Conservation (phyloP, 257 asterid genomes). For the Mentha longifolia region DNA sequence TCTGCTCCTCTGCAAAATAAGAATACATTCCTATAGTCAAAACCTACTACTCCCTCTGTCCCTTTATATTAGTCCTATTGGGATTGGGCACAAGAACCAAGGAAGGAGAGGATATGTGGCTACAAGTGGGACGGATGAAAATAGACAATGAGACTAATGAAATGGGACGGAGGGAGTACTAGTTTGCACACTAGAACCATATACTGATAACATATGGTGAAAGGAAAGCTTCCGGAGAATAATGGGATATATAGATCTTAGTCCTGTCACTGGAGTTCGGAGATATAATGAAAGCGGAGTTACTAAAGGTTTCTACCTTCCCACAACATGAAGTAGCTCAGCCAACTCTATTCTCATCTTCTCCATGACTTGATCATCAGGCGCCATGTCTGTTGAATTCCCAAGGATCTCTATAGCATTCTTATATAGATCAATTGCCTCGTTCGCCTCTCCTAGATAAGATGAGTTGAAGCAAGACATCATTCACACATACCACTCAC, state of each 20-base stretch:
- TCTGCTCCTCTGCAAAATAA: slow-evolving; percentile 63
- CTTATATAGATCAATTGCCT: slow-evolving; percentile 77
- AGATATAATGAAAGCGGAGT: slow-evolving; percentile 11
- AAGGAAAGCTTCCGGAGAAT: neutral
- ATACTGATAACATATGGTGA: slow-evolving; percentile 19
- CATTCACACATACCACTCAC: no score
- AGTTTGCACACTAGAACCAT: neutral
- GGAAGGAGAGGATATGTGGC: no score
- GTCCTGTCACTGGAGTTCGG: slow-evolving; percentile 2
- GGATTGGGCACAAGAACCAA: no score
- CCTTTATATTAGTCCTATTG: no score
- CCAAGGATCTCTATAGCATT: slow-evolving; percentile 54
- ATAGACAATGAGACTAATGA: no score
- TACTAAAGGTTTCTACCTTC: slow-evolving; percentile 59
- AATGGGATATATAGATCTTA: neutral
- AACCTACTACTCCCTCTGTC: no score
- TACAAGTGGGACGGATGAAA: no score
- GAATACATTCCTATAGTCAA: neutral
- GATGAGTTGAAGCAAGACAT: no score
- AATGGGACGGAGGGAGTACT: no score
- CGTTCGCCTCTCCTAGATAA: slow-evolving; percentile 62
- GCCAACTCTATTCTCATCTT: slow-evolving; percentile 87
- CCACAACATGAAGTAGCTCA: slow-evolving; percentile 80
- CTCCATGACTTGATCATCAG: slow-evolving; percentile 62
- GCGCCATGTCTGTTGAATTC: slow-evolving; percentile 56